These are phyloP conservation scores for Ormosia semicastrata DNA, from an alignment of 306 rosid species.

Conservation along the genomic window DNA sequence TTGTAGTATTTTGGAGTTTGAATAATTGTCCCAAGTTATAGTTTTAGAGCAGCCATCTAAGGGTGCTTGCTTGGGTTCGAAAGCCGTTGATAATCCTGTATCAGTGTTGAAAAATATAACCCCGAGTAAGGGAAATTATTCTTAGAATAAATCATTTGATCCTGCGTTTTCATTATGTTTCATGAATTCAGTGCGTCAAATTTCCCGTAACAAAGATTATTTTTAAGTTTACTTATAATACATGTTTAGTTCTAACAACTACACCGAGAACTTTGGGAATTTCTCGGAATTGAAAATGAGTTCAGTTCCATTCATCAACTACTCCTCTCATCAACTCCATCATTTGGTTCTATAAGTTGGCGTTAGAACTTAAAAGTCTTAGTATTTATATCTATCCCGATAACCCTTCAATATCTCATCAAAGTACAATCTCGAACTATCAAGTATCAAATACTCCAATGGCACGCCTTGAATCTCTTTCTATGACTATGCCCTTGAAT, in stretches of 20 bases:
- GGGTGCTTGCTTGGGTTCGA: no score
- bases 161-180: not conserved
- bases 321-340: slow-evolving; percentile 50
- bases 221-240: not conserved
- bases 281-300: not conserved
- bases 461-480: slow-evolving; percentile 28
- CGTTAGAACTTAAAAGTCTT: not conserved
- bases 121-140: not conserved
- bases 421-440: not conserved
- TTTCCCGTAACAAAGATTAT: not conserved
- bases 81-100: not conserved
- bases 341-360: not conserved
- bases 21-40: no score
- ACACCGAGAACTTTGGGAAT: not conserved
- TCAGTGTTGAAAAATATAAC: not conserved
- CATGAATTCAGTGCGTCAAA: not conserved
- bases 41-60: no score
- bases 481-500: slow-evolving; percentile 2
- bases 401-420: not conserved
- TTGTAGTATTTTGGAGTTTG: not conserved
- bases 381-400: not conserved
- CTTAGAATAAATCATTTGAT: not conserved
- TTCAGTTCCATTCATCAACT: slow-evolving; percentile 4
- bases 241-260: slow-evolving; percentile 35
- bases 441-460: slow-evolving; percentile 10